Conservation (phyloP, 192 early-diverging fungal genomes). For the Obelidium mucronatum region DNA sequence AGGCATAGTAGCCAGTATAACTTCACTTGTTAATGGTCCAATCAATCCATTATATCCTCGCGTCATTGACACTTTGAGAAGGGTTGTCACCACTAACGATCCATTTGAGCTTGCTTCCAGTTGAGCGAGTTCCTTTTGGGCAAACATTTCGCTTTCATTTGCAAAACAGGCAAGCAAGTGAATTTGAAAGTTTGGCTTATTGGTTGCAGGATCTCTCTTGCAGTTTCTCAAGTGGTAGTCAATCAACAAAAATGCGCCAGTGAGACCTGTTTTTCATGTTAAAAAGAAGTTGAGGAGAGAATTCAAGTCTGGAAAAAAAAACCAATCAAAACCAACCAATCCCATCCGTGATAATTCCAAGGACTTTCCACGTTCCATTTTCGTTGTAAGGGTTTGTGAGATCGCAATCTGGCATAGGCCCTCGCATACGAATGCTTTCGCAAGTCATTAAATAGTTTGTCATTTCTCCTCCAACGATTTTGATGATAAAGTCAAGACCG, state of each 20-base stretch:
- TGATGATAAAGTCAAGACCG: constrained; percentile 40
- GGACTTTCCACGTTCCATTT: constrained; percentile 41
- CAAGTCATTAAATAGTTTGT: constrained; percentile 37
- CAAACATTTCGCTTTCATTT: constrained; percentile 41
- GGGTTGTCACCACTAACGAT: constrained; percentile 13
- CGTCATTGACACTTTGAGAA: neutral
- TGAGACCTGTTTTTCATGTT: constrained; percentile 33
- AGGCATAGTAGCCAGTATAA: constrained; percentile 38
- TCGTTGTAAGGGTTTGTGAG: constrained; percentile 23
- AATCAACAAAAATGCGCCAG: constrained; percentile 38
- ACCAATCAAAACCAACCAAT: no score
- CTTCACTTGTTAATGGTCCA: constrained; percentile 20
- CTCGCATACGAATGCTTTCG: constrained; percentile 34
- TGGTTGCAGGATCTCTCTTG: constrained; percentile 28
- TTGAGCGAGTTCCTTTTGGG: constrained; percentile 25
- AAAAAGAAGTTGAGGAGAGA: constrained; percentile 14
- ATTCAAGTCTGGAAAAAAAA: constrained; percentile 1
- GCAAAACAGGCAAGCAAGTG: constrained; percentile 30
- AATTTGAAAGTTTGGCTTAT: constrained; percentile 13
- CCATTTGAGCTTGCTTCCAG: constrained; percentile 18
- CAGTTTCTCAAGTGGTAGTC: constrained; percentile 46
- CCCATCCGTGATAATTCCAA: constrained; percentile 48
- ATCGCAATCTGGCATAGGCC: constrained; percentile 31
- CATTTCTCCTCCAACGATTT: constrained; percentile 39
- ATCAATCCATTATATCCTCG: constrained; percentile 7